These are phyloP conservation scores for Symbiodinium pilosum DNA, from an alignment of 73 alveolate genomes.

Conservation along the genomic window DNA sequence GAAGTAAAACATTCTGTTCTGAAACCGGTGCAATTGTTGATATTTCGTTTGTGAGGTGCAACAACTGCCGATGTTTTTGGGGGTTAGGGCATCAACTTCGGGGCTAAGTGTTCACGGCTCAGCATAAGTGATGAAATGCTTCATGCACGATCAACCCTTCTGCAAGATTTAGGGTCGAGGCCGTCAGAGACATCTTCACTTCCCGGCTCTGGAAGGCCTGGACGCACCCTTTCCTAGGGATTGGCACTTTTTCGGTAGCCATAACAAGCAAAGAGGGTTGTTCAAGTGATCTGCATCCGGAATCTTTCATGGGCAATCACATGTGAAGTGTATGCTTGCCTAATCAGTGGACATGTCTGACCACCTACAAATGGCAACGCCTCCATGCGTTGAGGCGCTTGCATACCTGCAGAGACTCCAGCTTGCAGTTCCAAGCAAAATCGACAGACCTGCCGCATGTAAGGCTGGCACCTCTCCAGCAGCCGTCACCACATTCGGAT, in stretches of 20 bases:
- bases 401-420: neutral
- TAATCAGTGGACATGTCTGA: neutral
- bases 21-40: neutral
- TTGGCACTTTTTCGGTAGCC: neutral
- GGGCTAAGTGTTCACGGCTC: neutral
- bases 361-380: neutral
- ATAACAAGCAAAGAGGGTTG: neutral
- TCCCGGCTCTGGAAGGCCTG: neutral
- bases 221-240: neutral
- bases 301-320: neutral
- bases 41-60: neutral
- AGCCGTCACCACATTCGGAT: neutral
- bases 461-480: neutral
- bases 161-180: neutral
- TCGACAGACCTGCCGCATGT: neutral
- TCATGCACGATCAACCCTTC: neutral
- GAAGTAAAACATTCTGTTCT: neutral
- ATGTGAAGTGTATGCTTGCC: neutral
- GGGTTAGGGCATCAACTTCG: too few species aligned
- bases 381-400: neutral
- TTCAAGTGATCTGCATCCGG: neutral
- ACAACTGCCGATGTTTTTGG: neutral
- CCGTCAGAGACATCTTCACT: neutral
- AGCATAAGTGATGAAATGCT: neutral
- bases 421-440: neutral